A percentile compares a stretch with the other conserved stretches of the same genome.
Evolutionary conservation across 805 yeast genomes (phyloP).

Genomic region (Saccharomycopsis amapae): DNA sequence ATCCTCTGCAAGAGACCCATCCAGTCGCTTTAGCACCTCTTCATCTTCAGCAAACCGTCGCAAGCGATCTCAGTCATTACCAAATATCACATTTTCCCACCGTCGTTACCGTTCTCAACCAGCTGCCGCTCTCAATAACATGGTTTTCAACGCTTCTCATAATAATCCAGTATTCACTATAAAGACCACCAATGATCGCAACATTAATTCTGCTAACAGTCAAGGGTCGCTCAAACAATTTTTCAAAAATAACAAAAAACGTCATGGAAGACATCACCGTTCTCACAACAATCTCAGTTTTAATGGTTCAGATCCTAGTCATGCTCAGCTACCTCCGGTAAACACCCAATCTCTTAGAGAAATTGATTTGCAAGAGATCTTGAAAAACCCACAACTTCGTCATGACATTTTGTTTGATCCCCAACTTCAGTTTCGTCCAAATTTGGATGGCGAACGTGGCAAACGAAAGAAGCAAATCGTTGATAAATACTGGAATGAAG

Average conservation of each 20-base stretch:
- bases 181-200: neutral
- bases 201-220: neutral
- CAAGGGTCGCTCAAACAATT: neutral
- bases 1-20: neutral
- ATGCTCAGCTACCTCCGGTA: constrained; percentile 19
- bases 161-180: neutral
- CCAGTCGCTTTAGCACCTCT: neutral
- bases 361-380: constrained; percentile 79
- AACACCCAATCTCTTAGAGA: constrained; percentile 45
- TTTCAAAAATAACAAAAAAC: constrained; percentile 5
- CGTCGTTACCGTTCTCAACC: constrained; percentile 20
- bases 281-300: constrained; percentile 12
- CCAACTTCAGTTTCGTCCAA: constrained; percentile 83
- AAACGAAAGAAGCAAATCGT: constrained; percentile 65
- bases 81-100: constrained; percentile 14
- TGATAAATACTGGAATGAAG: constrained; percentile 78
- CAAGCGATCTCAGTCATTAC: constrained; percentile 15
- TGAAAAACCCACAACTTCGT: constrained; percentile 85
- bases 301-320: constrained; percentile 11
- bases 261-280: constrained; percentile 8
- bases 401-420: constrained; percentile 94
- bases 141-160: neutral
- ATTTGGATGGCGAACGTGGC: constrained; percentile 86
- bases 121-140: constrained; percentile 2
- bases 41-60: constrained; percentile 4